Conservation (phyloP, 495 filamentous ascomycete genomes). For the Lepraria neglecta region DNA sequence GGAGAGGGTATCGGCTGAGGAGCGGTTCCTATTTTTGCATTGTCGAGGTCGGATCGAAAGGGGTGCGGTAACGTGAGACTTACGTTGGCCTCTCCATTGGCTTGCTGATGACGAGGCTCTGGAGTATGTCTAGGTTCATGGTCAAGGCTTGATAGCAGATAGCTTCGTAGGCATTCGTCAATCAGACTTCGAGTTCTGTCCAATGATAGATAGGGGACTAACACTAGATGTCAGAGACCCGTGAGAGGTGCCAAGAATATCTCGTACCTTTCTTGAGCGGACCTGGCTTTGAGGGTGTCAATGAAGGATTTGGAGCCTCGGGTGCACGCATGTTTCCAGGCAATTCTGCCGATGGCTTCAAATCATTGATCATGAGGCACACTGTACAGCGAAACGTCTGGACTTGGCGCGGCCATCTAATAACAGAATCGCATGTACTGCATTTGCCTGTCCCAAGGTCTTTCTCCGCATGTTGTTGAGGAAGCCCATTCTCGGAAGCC, state of each 20-base stretch:
- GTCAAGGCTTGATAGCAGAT: conserved; percentile 37
- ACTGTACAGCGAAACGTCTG: conserved; percentile 75
- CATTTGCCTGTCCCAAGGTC: conserved; percentile 64
- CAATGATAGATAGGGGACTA: conserved; percentile 40
- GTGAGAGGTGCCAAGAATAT: not conserved
- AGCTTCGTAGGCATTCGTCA: conserved; percentile 47
- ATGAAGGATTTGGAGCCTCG: conserved; percentile 23
- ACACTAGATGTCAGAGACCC: conserved; percentile 12
- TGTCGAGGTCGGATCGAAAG: not conserved
- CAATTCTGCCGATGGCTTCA: conserved; percentile 44
- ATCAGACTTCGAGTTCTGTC: conserved; percentile 47
- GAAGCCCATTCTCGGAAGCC: conserved; percentile 35
- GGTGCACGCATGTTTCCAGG: conserved; percentile 22
- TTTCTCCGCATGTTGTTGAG: conserved; percentile 30
- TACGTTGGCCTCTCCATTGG: not conserved
- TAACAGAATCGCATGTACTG: conserved; percentile 72
- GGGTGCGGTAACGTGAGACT: not conserved
- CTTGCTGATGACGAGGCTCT: not conserved
- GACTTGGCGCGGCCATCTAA: conserved; percentile 75
- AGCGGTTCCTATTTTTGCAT: not conserved
- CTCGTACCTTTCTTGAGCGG: conserved; percentile 18
- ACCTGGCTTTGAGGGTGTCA: conserved; percentile 15
- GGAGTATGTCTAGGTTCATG: not conserved
- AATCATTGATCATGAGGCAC: conserved; percentile 81
- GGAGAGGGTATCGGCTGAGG: not conserved